Evolutionary conservation across 2,329 filamentous ascomycete genomes (phyloP).

Genomic region (Helicocarpus griseus): DNA sequence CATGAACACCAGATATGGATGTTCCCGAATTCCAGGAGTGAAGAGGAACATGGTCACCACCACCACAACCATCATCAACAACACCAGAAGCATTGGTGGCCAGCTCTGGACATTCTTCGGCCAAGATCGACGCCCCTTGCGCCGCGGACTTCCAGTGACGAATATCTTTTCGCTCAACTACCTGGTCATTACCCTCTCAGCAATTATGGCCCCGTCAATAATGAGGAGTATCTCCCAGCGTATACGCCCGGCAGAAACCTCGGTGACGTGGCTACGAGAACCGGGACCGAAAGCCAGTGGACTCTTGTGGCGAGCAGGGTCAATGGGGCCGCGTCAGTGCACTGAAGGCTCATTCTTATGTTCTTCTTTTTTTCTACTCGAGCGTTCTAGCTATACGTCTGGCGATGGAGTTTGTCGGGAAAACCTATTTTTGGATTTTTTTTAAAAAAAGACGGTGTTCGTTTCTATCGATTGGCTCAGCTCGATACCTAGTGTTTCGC

Average conservation of each 20-base stretch:
- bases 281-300: slow-evolving; percentile 10
- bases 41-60: background rate
- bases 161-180: slow-evolving; percentile 13
- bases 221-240: slow-evolving; percentile 7
- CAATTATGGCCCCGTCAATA: slow-evolving; percentile 6
- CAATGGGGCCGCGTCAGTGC: background rate
- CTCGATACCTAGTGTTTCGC: no score
- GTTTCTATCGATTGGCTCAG: no score
- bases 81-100: background rate
- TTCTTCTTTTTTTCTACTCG: background rate
- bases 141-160: slow-evolving; percentile 4
- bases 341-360: background rate
- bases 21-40: slow-evolving; percentile 3
- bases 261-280: slow-evolving; percentile 10
- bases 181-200: slow-evolving; percentile 11
- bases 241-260: slow-evolving; percentile 5
- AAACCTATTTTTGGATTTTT: background rate
- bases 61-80: background rate
- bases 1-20: slow-evolving; percentile 12
- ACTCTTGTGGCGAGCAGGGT: slow-evolving; percentile 8
- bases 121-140: background rate
- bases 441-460: no score
- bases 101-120: background rate
- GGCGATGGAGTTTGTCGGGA: background rate
- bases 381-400: background rate